Conservation (phyloP, 495 filamentous ascomycete species). For the Polyplosphaeria fusca region DNA sequence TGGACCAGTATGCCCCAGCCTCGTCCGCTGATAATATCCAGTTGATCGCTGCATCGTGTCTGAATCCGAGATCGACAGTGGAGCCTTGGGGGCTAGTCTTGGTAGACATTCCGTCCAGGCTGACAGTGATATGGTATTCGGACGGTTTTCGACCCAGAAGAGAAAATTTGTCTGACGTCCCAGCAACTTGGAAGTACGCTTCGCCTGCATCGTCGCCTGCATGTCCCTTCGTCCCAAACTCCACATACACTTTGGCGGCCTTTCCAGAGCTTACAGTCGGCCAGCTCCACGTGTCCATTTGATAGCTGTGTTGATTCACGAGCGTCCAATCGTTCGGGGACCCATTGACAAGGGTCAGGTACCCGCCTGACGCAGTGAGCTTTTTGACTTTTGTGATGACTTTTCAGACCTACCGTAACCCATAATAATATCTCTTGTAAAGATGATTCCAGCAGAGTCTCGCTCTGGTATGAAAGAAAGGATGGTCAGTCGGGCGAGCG, state of each 20-base stretch:
- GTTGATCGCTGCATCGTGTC: conserved; percentile 28
- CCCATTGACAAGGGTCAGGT: conserved; percentile 32
- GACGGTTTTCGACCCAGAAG: conserved; percentile 15
- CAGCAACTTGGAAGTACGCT: conserved; percentile 27
- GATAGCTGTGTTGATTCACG: conserved; percentile 25
- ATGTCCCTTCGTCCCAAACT: conserved; percentile 21
- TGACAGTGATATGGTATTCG: conserved; percentile 21
- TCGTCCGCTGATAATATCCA: conserved; percentile 31
- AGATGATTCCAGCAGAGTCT: conserved; percentile 15
- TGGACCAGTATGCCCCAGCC: conserved; percentile 27
- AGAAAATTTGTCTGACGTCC: conserved; percentile 18
- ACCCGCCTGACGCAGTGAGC: conserved; percentile 17
- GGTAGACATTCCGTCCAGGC: conserved; percentile 14
- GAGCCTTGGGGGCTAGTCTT: conserved; percentile 18
- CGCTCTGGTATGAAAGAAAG: too few species aligned
- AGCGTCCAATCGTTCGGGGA: conserved; percentile 32
- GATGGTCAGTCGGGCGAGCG: too few species aligned
- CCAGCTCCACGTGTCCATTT: conserved; percentile 33
- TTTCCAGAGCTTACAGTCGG: conserved; percentile 30
- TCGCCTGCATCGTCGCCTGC: conserved; percentile 30
- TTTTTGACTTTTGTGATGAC: not conserved
- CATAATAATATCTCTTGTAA: conserved; percentile 21
- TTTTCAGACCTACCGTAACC: conserved; percentile 18
- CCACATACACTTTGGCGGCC: conserved; percentile 26
- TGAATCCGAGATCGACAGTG: conserved; percentile 27